A percentile compares a stretch with the other conserved stretches of the same genome.
Evolutionary conservation across 768 basidiomycete genomes (phyloP).

Genomic region (Rhizopogon salebrosus): DNA sequence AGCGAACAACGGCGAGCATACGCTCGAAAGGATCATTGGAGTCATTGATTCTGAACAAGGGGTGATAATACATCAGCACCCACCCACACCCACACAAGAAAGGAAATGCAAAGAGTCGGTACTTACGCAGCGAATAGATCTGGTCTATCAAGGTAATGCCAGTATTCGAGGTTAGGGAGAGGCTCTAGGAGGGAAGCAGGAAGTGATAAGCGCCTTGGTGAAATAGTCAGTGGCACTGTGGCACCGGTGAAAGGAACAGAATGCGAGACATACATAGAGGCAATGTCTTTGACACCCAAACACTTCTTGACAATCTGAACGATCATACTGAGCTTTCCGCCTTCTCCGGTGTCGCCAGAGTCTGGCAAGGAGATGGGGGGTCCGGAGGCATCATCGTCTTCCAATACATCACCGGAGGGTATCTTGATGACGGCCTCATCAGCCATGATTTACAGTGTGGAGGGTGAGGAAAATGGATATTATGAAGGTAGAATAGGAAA

Average conservation of each 20-base stretch:
- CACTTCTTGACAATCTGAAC: constrained; percentile 86
- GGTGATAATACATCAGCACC: constrained; percentile 1
- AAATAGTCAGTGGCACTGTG: constrained; percentile 12
- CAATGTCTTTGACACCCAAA: constrained; percentile 92
- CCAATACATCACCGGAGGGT: constrained; percentile 1
- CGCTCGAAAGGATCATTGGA: constrained; percentile 89
- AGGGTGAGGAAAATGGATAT: neutral
- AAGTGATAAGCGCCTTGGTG: constrained; percentile 76
- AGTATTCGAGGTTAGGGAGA: constrained; percentile 94
- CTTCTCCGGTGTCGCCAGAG: constrained; percentile 68
- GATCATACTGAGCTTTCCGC: constrained; percentile 92
- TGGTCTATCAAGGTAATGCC: constrained; percentile 88
- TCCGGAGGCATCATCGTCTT: constrained; percentile 48
- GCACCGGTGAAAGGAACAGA: constrained; percentile 1
- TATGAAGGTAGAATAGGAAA: neutral
- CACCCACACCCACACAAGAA: neutral
- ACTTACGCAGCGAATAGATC: constrained; percentile 90
- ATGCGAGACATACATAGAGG: constrained; percentile 66
- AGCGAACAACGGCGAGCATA: constrained; percentile 89
- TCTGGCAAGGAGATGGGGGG: constrained; percentile 68
- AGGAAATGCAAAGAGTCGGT: neutral
- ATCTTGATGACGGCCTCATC: constrained; percentile 10
- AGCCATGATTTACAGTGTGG: constrained; percentile 12
- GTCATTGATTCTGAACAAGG: constrained; percentile 72
- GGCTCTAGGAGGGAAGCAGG: constrained; percentile 93